phyloP scores from a whole-genome alignment of 768 basidiomycete species.

The Chalciporus pseudorubinellus region DNA sequence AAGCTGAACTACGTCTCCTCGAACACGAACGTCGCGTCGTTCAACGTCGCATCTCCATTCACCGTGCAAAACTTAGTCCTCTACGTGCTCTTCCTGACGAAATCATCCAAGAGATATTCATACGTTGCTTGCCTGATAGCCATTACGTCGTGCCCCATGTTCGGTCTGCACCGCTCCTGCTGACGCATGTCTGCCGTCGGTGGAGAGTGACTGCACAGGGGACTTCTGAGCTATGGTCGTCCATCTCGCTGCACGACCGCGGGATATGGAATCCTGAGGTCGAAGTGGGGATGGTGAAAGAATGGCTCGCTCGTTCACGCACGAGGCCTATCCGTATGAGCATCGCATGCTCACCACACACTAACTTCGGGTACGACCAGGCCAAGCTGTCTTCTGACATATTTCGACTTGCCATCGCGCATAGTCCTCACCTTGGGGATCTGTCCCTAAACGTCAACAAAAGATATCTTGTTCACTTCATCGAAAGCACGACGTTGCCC shows the following conservation, averaged over 20 bases:
- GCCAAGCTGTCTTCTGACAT: conserved; percentile 13
- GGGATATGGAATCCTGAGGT: conserved; percentile 30
- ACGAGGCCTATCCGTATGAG: conserved; percentile 25
- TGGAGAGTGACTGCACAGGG: conserved; percentile 29
- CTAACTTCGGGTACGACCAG: conserved; percentile 14
- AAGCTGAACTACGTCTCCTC: conserved; percentile 17
- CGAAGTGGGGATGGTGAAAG: conserved; percentile 24
- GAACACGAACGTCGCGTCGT: conserved; percentile 18
- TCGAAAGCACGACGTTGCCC: conserved; percentile 9
- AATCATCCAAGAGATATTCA: conserved; percentile 33
- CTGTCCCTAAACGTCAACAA: conserved; percentile 17
- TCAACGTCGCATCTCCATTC: conserved; percentile 15
- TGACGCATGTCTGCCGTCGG: conserved; percentile 33
- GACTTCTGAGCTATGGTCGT: conserved; percentile 34
- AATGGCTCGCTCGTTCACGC: conserved; percentile 21
- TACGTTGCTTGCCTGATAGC: conserved; percentile 23
- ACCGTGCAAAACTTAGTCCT: conserved; percentile 29
- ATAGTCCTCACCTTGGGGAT: conserved; percentile 18
- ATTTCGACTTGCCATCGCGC: conserved; percentile 20
- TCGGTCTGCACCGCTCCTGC: conserved; percentile 29
- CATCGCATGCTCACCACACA: conserved; percentile 14
- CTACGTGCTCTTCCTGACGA: conserved; percentile 31
- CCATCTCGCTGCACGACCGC: conserved; percentile 25
- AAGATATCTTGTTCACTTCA: conserved; percentile 21
- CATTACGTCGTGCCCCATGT: conserved; percentile 22